These are phyloP conservation scores for Plasmodium relictum DNA, from an alignment of 169 alveolate genomes.

Conservation along the genomic window DNA sequence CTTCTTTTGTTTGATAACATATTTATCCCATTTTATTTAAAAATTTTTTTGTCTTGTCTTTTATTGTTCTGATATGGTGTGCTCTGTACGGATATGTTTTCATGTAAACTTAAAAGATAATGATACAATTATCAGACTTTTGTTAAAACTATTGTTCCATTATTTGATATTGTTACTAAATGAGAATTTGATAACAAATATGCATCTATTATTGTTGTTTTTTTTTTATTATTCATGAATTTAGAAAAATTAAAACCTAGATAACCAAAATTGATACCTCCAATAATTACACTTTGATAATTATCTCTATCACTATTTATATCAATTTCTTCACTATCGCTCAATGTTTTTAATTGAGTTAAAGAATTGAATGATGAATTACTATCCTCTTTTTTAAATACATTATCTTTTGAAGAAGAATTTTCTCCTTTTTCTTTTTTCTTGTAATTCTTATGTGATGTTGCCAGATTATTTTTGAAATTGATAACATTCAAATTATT, in stretches of 20 bases:
- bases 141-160: slow-evolving; percentile 44
- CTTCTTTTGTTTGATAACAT: too few relatives aligned
- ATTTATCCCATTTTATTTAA: too few relatives aligned
- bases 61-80: too few relatives aligned
- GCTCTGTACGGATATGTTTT: too few relatives aligned
- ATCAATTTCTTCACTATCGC: slow-evolving; percentile 54
- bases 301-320: slow-evolving; percentile 35
- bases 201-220: slow-evolving; percentile 57
- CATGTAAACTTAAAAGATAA: too few relatives aligned
- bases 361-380: slow-evolving; percentile 33
- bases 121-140: slow-evolving; percentile 6
- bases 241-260: slow-evolving; percentile 56
- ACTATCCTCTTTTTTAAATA: not conserved
- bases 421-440: not conserved
- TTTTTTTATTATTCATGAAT: slow-evolving; percentile 61
- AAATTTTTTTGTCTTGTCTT: too few relatives aligned
- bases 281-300: slow-evolving; percentile 70
- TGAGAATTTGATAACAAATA: slow-evolving; percentile 39
- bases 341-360: slow-evolving; percentile 14
- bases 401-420: not conserved
- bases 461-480: not conserved
- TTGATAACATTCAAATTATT: not conserved
- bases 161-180: slow-evolving; percentile 45
- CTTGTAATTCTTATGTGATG: slow-evolving; percentile 5
- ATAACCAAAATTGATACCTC: slow-evolving; percentile 73